Evolutionary conservation across 2,329 filamentous ascomycete genomes (phyloP).

Genomic region (Phyllosticta citriasiana): DNA sequence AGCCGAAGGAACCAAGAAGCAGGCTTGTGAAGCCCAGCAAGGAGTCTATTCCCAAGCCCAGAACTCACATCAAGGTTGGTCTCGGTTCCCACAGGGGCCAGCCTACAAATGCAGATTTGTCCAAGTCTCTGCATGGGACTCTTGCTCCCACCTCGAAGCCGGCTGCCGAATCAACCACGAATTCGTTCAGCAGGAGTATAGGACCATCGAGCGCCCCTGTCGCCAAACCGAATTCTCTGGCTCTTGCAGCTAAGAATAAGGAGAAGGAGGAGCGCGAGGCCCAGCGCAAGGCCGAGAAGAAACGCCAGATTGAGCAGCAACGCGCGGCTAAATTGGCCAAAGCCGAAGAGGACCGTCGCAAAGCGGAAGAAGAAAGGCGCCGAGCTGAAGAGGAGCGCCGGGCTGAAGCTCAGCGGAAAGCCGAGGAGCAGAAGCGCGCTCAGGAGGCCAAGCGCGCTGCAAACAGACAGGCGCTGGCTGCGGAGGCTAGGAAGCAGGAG

Average conservation of each 20-base stretch:
- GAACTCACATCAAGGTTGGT: conserved; percentile 21
- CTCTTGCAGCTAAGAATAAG: conserved; percentile 69
- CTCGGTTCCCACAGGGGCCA: conserved; percentile 25
- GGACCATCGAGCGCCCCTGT: neutral
- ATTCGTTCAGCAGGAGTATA: conserved; percentile 1
- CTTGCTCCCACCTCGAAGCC: neutral
- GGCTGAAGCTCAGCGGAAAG: conserved; percentile 28
- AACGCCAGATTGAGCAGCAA: conserved; percentile 71
- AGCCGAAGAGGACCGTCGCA: conserved; percentile 35
- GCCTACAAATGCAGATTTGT: conserved; percentile 30
- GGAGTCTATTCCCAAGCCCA: conserved; percentile 48
- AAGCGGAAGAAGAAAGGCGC: conserved; percentile 14
- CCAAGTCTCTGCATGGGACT: conserved; percentile 8
- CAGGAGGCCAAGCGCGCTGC: conserved; percentile 28
- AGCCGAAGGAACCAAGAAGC: conserved; percentile 31
- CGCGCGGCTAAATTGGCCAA: conserved; percentile 58
- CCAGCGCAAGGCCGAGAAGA: conserved; percentile 70
- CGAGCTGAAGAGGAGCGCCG: conserved; percentile 19
- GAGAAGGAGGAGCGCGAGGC: conserved; percentile 78
- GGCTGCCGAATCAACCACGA: conserved; percentile 14
- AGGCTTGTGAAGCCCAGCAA: conserved; percentile 53
- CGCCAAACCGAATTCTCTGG: conserved; percentile 37
- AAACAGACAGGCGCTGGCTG: conserved; percentile 21
- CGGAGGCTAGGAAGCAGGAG: conserved; percentile 19
- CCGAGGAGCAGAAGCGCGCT: conserved; percentile 27